Evolutionary conservation across 2,329 filamentous ascomycete species (phyloP).

Genomic region (Aureobasidium namibiae): DNA sequence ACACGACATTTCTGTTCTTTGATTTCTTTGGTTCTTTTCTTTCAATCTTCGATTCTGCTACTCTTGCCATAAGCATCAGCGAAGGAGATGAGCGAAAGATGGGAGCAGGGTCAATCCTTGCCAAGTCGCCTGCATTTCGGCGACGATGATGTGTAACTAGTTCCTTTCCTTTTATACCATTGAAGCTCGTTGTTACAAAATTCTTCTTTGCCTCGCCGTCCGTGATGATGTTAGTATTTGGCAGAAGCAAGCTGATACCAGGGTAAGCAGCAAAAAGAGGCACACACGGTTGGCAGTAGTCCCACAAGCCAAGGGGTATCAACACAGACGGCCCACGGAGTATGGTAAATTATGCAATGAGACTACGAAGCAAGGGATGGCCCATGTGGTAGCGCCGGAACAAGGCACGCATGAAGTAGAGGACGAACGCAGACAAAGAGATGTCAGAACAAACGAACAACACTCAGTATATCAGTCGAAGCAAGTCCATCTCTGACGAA

Average conservation of each 20-base stretch:
- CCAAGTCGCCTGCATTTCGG: not conserved
- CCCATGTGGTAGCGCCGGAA: not conserved
- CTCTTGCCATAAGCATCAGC: slow-evolving; percentile 2
- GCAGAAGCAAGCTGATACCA: no score
- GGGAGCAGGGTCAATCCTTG: not conserved
- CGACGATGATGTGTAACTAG: slow-evolving; percentile 10
- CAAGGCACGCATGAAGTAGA: not conserved
- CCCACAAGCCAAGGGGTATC: not conserved
- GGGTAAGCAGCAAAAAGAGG: no score
- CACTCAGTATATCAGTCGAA: not conserved
- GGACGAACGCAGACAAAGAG: not conserved
- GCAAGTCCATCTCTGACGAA: not conserved
- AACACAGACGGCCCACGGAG: not conserved
- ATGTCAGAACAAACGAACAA: not conserved
- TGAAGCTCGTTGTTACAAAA: not conserved
- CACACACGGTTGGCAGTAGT: no score
- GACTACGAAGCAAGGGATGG: slow-evolving; percentile 1
- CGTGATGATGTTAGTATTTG: not conserved
- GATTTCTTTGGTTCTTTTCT: not conserved
- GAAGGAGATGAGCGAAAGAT: slow-evolving; percentile 3
- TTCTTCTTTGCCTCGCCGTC: not conserved
- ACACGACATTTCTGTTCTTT: slow-evolving; percentile 1
- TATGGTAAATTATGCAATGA: not conserved
- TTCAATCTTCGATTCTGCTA: not conserved
- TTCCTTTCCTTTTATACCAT: not conserved